Conservation (phyloP, 495 filamentous ascomycete genomes). For the Penicillium subrubescens region DNA sequence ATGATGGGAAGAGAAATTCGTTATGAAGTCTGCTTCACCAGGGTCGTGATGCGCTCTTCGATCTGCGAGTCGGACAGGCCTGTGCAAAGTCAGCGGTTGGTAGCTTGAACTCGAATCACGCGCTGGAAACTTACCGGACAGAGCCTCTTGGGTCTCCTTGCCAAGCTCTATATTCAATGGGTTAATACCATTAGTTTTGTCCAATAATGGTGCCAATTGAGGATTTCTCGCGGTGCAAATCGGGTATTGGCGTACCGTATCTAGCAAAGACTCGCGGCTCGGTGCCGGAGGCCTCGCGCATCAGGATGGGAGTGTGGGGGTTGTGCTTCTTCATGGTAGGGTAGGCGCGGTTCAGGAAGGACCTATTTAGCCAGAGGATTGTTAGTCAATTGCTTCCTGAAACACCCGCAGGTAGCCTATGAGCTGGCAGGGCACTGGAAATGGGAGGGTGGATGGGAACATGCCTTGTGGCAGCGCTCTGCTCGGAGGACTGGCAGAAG, state of each 20-base stretch:
- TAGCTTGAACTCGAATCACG: neutral
- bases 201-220: neutral
- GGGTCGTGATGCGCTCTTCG: constrained; percentile 78
- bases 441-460: constrained; percentile 10
- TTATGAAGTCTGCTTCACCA: constrained; percentile 68
- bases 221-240: neutral
- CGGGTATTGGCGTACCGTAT: constrained; percentile 69
- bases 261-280: constrained; percentile 85
- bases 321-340: constrained; percentile 99
- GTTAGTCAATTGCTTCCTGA: constrained; percentile 17
- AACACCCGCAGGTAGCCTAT: neutral
- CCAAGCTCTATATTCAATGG: constrained; percentile 65
- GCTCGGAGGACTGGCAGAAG: constrained; percentile 90
- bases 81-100: constrained; percentile 39
- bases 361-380: constrained; percentile 49
- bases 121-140: constrained; percentile 62
- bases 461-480: constrained; percentile 83
- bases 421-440: neutral
- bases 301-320: constrained; percentile 88
- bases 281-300: constrained; percentile 84
- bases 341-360: constrained; percentile 89
- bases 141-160: constrained; percentile 80
- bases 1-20: constrained; percentile 8
- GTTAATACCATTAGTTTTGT: constrained; percentile 11
- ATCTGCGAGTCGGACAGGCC: constrained; percentile 90